These are phyloP conservation scores for Penicillium vulpinum DNA, from an alignment of 2,329 filamentous ascomycete genomes.

Conservation along the genomic window DNA sequence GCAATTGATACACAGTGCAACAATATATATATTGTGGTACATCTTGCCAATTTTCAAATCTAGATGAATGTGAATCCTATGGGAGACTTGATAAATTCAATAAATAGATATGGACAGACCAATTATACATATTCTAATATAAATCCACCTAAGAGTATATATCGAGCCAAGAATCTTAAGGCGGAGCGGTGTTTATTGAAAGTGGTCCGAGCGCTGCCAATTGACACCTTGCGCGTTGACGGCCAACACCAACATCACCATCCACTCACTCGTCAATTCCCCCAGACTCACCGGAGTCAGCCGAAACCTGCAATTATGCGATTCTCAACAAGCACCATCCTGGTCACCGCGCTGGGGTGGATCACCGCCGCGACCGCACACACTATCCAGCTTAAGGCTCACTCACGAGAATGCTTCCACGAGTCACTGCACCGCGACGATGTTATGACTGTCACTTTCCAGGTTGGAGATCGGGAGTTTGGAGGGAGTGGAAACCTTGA, in stretches of 20 bases:
- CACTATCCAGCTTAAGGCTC: slow-evolving; percentile 92
- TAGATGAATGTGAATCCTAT: neutral
- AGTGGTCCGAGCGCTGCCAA: slow-evolving; percentile 39
- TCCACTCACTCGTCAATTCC: slow-evolving; percentile 10
- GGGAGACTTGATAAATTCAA: accelerated
- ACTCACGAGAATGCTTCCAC: slow-evolving; percentile 97
- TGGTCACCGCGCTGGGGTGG: slow-evolving; percentile 56
- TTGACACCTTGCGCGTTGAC: slow-evolving; percentile 40
- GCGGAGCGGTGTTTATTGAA: slow-evolving; percentile 17
- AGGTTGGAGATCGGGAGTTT: slow-evolving; percentile 95
- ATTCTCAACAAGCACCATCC: slow-evolving; percentile 40
- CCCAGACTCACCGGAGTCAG: neutral
- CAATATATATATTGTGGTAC: neutral
- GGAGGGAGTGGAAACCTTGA: slow-evolving; percentile 92
- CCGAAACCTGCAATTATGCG: slow-evolving; percentile 38
- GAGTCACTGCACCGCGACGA: slow-evolving; percentile 90
- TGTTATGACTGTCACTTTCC: slow-evolving; percentile 97
- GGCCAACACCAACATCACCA: slow-evolving; percentile 6
- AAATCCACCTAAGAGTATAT: neutral
- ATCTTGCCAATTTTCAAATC: too few relatives aligned
- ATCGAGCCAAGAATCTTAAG: neutral
- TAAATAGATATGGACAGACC: neutral
- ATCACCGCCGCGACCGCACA: slow-evolving; percentile 71
- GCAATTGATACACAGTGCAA: neutral
- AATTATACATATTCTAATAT: neutral